Evolutionary conservation across 441 rosid species (phyloP).

Genomic region (Gossypium davidsonii): DNA sequence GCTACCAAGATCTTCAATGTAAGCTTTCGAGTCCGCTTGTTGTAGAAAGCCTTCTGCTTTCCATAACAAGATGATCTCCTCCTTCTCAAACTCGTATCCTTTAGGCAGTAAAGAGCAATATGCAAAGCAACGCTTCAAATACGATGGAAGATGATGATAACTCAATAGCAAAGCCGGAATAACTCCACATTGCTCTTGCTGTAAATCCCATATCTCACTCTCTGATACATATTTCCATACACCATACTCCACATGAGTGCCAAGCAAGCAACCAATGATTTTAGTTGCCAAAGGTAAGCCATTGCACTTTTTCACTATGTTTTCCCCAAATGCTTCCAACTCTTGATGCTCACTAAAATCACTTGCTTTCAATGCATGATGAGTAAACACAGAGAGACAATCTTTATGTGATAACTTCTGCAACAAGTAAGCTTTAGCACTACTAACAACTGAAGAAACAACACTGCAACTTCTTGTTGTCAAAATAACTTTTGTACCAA

Average conservation of each 20-base stretch:
- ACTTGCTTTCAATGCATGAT: background rate
- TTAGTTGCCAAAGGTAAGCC: conserved; percentile 18
- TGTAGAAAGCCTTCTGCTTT: conserved; percentile 21
- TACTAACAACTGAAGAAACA: conserved; percentile 5
- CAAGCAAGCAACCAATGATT: conserved; percentile 4
- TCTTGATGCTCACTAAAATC: background rate
- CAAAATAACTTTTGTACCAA: conserved; percentile 13
- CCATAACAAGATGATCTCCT: conserved; percentile 19
- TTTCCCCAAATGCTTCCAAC: background rate
- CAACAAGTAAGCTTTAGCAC: background rate
- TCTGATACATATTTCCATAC: conserved; percentile 12
- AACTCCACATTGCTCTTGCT: background rate
- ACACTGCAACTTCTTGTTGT: background rate
- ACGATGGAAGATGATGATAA: background rate
- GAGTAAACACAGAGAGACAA: conserved; percentile 8
- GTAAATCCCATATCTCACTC: conserved; percentile 13
- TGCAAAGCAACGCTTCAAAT: conserved; percentile 13
- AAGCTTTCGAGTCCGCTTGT: background rate
- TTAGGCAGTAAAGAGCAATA: conserved; percentile 19
- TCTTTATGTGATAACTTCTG: conserved; percentile 1
- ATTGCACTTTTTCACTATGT: conserved; percentile 2
- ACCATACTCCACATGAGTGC: background rate
- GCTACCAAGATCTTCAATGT: conserved; percentile 13
- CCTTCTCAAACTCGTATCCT: conserved; percentile 15
- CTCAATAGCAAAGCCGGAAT: conserved; percentile 15